Base-by-base conservation (phyloP, 257 asterid genomes). In the Primulina eburnea region DNA sequence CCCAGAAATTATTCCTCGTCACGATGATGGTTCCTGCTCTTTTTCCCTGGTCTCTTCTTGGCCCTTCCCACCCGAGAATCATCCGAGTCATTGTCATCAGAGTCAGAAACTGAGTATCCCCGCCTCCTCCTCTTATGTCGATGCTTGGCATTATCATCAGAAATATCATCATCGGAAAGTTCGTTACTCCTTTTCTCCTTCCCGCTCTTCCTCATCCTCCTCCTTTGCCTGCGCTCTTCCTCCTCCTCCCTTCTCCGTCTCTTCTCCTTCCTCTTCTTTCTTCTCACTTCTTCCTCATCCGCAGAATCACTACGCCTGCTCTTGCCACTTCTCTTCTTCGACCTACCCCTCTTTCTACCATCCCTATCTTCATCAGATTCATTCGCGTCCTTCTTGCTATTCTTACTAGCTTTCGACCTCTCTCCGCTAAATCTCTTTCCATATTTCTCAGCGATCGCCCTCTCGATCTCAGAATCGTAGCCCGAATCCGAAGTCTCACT, bases 391-490 rank as follows among this genome's bases (percentile, higher is more conserved):
- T 71, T 73, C 81, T 74, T 82, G 72, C 62, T 78, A 12, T 79
- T 69, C 82, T 72, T 78, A 62, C 76, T 69, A 12, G 74, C 65
- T 17, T 65, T 80, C 63, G 35, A 63, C 75, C 81, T 89, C 60
- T 72, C 77, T 20, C 82, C 78, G 65, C 65, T 63, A 18, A 73
- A 40, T 63, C 76, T 81, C 77, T 74, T 89, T 17, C 88, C 94
- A 60, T 59, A 69, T 74, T 80, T 86, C 67, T 33, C 73, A 0
- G 88, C 88, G 57, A 92, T 77, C 1, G 88, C 88, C 73, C 90
- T 84, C 85, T 92, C 96, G 2, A 92, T 83, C 73, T 89, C 96
- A 0, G 96, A 92, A 75, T 89, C 87, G 50, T 86, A 92, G 73
- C 83, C 96, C 0, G 96, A 85, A 81, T 89, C 96, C 2, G 92